These are phyloP conservation scores for Aspergillus hancockii DNA, from an alignment of 495 filamentous ascomycete species.

Conservation along the genomic window DNA sequence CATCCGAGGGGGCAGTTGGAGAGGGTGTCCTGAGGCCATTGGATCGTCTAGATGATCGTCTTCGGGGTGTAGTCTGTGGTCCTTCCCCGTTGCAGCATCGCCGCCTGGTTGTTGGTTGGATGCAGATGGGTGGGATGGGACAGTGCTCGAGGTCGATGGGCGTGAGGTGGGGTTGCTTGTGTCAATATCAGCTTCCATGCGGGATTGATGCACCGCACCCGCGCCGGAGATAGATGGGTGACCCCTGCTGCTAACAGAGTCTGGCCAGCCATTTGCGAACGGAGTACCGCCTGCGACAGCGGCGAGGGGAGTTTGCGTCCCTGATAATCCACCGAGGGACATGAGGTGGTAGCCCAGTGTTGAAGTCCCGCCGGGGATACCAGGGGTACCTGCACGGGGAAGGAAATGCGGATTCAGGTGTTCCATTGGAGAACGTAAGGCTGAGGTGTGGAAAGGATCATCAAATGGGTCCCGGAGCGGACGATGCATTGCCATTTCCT, in stretches of 20 bases:
- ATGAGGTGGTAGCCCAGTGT: conserved; percentile 90
- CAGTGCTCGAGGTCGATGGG: conserved; percentile 46
- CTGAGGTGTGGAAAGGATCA: conserved; percentile 33
- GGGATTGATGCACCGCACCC: conserved; percentile 10
- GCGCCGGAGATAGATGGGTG: conserved; percentile 15
- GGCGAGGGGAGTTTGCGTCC: conserved; percentile 82
- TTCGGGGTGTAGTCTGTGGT: conserved; percentile 10
- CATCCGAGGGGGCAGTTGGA: conserved; percentile 40
- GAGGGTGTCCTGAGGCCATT: conserved; percentile 19
- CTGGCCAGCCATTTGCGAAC: conserved; percentile 54
- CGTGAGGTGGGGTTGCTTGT: conserved; percentile 40
- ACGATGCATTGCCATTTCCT: conserved; percentile 34
- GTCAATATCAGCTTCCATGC: conserved; percentile 35
- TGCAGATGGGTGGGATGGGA: conserved; percentile 34
- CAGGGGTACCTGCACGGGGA: conserved; percentile 66
- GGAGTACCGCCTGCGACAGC: conserved; percentile 74
- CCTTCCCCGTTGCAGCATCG: conserved; percentile 10
- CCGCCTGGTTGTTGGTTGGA: conserved; percentile 30
- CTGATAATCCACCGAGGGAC: conserved; percentile 70
- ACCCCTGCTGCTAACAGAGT: conserved; percentile 25
- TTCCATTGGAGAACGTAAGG: conserved; percentile 46
- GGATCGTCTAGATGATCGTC: conserved; percentile 26
- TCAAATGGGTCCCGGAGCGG: conserved; percentile 28
- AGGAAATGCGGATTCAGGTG: conserved; percentile 66
- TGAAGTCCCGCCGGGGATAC: conserved; percentile 81